A percentile compares a stretch with the other conserved stretches of the same genome.
phyloP scores from a whole-genome alignment of 2,329 filamentous ascomycete species.

The Colletotrichum tamarilloi region DNA sequence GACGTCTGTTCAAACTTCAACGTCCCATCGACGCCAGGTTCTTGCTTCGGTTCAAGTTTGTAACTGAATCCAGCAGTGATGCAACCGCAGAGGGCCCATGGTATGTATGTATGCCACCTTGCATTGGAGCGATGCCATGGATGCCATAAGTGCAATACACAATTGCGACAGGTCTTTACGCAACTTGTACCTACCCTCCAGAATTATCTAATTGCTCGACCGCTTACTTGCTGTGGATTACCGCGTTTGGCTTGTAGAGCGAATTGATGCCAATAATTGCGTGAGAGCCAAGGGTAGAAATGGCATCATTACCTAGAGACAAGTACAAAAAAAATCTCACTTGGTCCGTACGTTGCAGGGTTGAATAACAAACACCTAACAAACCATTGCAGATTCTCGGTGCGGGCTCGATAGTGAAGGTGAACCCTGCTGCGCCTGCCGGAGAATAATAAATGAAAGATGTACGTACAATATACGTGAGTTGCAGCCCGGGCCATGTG shows the following conservation, averaged over 20 bases:
- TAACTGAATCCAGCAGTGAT: not conserved
- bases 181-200: not conserved
- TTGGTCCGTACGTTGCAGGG: not conserved
- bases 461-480: not conserved
- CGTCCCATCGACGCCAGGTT: too few species aligned
- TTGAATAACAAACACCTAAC: not conserved
- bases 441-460: not conserved
- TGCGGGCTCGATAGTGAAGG: not conserved
- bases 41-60: not conserved
- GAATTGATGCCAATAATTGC: not conserved
- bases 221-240: not conserved
- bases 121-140: not conserved
- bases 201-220: not conserved
- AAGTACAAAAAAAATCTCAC: not conserved
- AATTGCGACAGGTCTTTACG: not conserved
- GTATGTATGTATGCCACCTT: not conserved
- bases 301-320: not conserved
- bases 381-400: not conserved
- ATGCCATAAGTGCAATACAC: not conserved
- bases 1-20: too few species aligned
- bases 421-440: not conserved
- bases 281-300: not conserved
- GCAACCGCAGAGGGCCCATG: not conserved
- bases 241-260: not conserved
- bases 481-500: not conserved